These are phyloP conservation scores for Stipa capillata DNA, from an alignment of 176 grass and related monocot genomes.

Conservation along the genomic window DNA sequence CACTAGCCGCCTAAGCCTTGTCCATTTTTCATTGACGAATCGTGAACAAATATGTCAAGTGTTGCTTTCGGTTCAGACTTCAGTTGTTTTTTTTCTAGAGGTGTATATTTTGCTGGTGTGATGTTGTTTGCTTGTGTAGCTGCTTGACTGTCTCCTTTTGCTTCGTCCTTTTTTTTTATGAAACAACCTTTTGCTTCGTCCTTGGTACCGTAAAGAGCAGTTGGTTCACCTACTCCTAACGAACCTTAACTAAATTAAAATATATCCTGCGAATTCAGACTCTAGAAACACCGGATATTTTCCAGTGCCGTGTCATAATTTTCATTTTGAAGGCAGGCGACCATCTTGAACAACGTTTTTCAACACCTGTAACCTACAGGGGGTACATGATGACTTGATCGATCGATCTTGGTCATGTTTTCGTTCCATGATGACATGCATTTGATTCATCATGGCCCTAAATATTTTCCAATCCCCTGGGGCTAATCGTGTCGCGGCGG, in stretches of 20 bases:
- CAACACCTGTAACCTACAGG: neutral
- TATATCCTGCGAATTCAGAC: neutral
- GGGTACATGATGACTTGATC: neutral
- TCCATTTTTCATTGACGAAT: neutral
- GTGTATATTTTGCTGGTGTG: neutral
- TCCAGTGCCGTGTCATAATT: neutral
- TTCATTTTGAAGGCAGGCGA: neutral
- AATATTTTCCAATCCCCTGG: too few relatives aligned
- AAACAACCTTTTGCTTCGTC: neutral
- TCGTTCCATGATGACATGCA: too few relatives aligned
- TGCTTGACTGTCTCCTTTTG: neutral
- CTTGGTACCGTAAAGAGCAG: neutral
- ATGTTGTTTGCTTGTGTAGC: neutral
- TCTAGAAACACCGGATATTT: neutral
- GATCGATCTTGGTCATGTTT: neutral
- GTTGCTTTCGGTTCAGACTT: neutral
- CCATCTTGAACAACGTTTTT: neutral
- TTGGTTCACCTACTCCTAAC: constrained; percentile 20
- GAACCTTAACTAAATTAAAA: neutral
- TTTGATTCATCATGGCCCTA: too few relatives aligned
- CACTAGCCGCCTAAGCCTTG: neutral
- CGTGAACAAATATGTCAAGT: neutral
- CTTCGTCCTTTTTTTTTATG: neutral
- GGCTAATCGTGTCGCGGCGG: neutral
- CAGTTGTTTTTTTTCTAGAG: neutral